Evolutionary conservation across 768 basidiomycete genomes (phyloP).

Genomic region (Pleurotus tuber-regium): DNA sequence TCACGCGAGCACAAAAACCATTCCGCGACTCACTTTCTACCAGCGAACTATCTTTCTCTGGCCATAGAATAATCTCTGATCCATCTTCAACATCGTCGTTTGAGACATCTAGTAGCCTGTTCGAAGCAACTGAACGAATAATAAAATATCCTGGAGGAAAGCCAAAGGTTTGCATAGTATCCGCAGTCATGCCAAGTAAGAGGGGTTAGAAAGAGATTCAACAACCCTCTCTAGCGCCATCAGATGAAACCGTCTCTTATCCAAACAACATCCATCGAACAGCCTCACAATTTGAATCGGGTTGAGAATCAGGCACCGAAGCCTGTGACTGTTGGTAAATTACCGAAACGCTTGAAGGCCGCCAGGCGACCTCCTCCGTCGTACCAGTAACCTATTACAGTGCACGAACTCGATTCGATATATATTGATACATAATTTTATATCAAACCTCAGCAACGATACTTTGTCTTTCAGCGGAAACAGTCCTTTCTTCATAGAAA

Average conservation of each 20-base stretch:
- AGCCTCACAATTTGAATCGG: not conserved
- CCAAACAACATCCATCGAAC: too few relatives aligned
- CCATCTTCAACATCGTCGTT: conserved; percentile 56
- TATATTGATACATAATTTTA: too few relatives aligned
- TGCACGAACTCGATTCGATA: too few relatives aligned
- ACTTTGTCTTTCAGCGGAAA: not conserved
- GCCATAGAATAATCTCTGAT: conserved; percentile 62
- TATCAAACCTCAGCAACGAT: not conserved
- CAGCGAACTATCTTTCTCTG: conserved; percentile 70
- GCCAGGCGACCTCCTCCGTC: too few relatives aligned
- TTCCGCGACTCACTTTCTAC: conserved; percentile 70
- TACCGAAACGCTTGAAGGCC: too few relatives aligned
- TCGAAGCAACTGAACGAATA: conserved; percentile 51
- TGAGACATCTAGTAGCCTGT: conserved; percentile 57
- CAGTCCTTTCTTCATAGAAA: not conserved
- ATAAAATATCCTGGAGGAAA: conserved; percentile 64
- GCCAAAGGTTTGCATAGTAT: conserved; percentile 31
- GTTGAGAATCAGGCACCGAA: too few relatives aligned
- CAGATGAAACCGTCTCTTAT: not conserved
- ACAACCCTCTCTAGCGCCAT: not conserved
- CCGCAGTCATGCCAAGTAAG: conserved; percentile 20
- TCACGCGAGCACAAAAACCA: not conserved
- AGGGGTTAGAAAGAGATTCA: not conserved
- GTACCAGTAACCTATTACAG: too few relatives aligned
- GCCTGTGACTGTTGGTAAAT: too few relatives aligned